These are phyloP conservation scores for Orbilia ellipsospora DNA, from an alignment of 2,329 filamentous ascomycete genomes.

Conservation along the genomic window DNA sequence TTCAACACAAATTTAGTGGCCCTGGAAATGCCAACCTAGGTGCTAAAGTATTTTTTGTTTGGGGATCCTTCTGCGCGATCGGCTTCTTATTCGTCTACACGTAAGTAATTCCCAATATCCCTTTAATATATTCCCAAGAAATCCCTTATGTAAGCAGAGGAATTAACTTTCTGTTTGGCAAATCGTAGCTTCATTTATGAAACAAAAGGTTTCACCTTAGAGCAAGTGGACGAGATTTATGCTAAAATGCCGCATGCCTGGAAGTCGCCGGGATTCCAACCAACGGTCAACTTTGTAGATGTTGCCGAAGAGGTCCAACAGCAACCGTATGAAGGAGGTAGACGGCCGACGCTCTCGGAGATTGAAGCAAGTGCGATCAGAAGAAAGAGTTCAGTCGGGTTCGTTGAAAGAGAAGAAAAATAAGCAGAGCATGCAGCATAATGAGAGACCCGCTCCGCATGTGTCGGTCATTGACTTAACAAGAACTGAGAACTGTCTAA, in stretches of 20 bases:
- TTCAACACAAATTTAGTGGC: conserved; percentile 63
- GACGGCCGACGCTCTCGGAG: conserved; percentile 28
- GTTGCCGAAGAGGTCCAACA: conserved; percentile 35
- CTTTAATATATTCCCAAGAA: conserved; percentile 58
- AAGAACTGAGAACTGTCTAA: too few relatives aligned
- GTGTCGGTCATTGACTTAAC: too few relatives aligned
- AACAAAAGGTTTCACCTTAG: conserved; percentile 83
- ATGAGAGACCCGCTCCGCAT: not conserved
- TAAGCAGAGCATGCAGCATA: not conserved
- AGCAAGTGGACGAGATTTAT: conserved; percentile 82
- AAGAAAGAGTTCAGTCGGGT: conserved; percentile 7
- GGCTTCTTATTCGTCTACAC: conserved; percentile 76
- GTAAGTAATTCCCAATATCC: conserved; percentile 6
- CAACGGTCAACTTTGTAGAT: conserved; percentile 37
- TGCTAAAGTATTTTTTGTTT: conserved; percentile 81
- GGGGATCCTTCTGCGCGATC: conserved; percentile 79
- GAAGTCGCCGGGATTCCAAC: conserved; percentile 29
- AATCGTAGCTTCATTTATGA: conserved; percentile 74
- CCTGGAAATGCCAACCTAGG: conserved; percentile 71
- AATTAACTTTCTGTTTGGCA: not conserved
- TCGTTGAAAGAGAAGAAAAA: not conserved
- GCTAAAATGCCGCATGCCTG: conserved; percentile 41
- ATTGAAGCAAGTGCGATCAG: conserved; percentile 29
- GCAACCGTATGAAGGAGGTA: conserved; percentile 16
- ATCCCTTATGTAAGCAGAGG: not conserved